These are phyloP conservation scores for Umbilicaria muhlenbergii DNA, from an alignment of 495 filamentous ascomycete species.

Conservation along the genomic window DNA sequence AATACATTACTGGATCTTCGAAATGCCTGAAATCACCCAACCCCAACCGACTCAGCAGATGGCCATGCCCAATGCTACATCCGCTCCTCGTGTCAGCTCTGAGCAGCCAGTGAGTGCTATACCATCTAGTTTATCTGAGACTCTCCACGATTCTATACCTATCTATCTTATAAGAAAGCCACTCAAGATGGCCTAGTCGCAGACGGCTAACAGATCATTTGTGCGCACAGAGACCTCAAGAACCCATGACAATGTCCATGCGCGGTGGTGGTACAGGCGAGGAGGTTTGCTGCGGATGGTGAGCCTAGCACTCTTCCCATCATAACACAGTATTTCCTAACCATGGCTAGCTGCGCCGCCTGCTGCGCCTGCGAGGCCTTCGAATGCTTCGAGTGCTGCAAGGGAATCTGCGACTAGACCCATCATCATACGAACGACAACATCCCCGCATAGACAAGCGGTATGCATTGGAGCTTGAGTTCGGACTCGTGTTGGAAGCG, in stretches of 20 bases:
- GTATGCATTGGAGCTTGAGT: no score
- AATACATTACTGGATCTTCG: neutral
- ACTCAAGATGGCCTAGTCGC: no score
- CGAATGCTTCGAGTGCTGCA: constrained; percentile 6
- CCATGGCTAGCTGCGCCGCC: neutral
- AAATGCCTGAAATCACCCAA: constrained; percentile 3
- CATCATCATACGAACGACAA: no score
- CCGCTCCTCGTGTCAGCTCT: neutral
- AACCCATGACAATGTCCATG: constrained; percentile 4
- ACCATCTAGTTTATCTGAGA: neutral
- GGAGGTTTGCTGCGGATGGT: constrained; percentile 3
- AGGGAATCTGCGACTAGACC: no score
- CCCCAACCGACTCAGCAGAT: constrained; percentile 2
- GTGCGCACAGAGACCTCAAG: constrained; percentile 1
- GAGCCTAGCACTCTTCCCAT: neutral
- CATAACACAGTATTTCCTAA: neutral
- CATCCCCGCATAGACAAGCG: no score
- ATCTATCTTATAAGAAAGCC: no score
- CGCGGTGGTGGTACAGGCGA: constrained; percentile 3
- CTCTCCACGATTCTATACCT: no score
- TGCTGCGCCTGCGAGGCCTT: constrained; percentile 1
- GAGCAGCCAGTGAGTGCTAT: constrained; percentile 4
- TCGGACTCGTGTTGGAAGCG: no score
- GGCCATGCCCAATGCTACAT: neutral
- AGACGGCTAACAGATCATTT: neutral